A percentile compares a stretch with the other conserved stretches of the same genome.
Conservation (phyloP, 306 rosid species). For the Mucuna pruriens region DNA sequence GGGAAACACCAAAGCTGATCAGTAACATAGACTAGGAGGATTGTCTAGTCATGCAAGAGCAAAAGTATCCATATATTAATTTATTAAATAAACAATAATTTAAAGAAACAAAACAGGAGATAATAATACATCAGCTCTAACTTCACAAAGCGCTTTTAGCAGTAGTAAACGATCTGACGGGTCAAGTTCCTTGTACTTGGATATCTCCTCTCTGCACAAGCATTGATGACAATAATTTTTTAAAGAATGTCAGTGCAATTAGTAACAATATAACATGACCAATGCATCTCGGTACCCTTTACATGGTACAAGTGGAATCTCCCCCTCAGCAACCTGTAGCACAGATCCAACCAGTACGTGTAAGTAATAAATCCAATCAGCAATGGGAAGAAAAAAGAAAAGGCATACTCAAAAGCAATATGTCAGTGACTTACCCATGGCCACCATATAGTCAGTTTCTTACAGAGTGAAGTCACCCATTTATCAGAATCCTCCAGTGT, state of each 20-base stretch:
- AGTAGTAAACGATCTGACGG: constrained; percentile 69
- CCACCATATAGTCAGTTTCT: constrained; percentile 86
- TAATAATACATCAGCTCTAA: constrained; percentile 74
- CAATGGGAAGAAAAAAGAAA: constrained; percentile 24
- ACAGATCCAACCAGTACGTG: constrained; percentile 18
- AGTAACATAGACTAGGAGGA: constrained; percentile 11
- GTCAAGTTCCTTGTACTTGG: constrained; percentile 70
- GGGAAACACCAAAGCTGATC: background rate
- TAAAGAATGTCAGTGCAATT: background rate
- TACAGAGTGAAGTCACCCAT: constrained; percentile 87
- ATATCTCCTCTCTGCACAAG: constrained; percentile 79
- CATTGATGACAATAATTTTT: constrained; percentile 35
- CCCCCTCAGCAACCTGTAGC: constrained; percentile 89
- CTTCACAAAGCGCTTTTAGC: constrained; percentile 89
- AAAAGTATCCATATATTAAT: constrained; percentile 6
- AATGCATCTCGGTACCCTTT: constrained; percentile 64
- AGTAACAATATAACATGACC: constrained; percentile 1
- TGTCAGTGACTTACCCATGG: constrained; percentile 71
- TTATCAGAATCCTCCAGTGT: constrained; percentile 58
- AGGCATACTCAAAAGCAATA: constrained; percentile 1
- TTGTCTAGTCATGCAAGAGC: background rate
- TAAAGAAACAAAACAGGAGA: constrained; percentile 28
- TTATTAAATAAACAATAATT: background rate
- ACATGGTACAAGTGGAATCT: constrained; percentile 71
- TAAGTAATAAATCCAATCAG: constrained; percentile 15